A percentile compares a stretch with the other conserved stretches of the same genome.
Conservation (phyloP, 306 rosid genomes). For the Albizia julibrissin region DNA sequence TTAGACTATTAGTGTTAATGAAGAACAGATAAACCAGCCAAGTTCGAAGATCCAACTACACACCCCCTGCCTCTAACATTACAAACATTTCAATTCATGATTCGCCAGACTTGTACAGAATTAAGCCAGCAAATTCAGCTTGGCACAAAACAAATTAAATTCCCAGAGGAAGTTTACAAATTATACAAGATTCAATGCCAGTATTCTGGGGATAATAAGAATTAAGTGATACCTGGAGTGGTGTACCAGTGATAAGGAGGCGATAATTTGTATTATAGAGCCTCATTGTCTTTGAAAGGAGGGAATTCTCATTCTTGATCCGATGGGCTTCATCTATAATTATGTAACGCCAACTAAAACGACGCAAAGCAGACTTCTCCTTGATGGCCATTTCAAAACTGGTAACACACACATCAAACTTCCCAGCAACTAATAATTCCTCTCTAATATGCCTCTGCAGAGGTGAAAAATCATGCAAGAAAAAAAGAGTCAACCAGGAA, state of each 20-base stretch:
- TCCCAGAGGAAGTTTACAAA: neutral
- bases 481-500: neutral
- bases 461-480: slow-evolving; percentile 6
- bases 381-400: slow-evolving; percentile 99
- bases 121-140: neutral
- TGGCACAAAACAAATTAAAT: neutral
- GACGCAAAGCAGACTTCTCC: slow-evolving; percentile 83
- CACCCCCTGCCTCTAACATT: neutral
- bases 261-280: slow-evolving; percentile 85
- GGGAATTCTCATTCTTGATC: slow-evolving; percentile 95
- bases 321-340: slow-evolving; percentile 97
- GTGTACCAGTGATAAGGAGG: slow-evolving; percentile 95
- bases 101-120: neutral
- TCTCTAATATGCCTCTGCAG: slow-evolving; percentile 83
- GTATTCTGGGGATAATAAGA: slow-evolving; percentile 11
- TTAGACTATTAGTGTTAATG: neutral
- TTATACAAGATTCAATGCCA: neutral
- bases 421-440: slow-evolving; percentile 87
- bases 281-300: slow-evolving; percentile 97
- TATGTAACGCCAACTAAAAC: slow-evolving; percentile 97
- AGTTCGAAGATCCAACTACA: slow-evolving; percentile 11
- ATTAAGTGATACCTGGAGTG: slow-evolving; percentile 72
- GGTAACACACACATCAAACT: slow-evolving; percentile 96
- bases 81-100: neutral
- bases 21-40: neutral